These are phyloP conservation scores for Eucalyptus shirleyi DNA, from an alignment of 345 rosid genomes.

Conservation along the genomic window DNA sequence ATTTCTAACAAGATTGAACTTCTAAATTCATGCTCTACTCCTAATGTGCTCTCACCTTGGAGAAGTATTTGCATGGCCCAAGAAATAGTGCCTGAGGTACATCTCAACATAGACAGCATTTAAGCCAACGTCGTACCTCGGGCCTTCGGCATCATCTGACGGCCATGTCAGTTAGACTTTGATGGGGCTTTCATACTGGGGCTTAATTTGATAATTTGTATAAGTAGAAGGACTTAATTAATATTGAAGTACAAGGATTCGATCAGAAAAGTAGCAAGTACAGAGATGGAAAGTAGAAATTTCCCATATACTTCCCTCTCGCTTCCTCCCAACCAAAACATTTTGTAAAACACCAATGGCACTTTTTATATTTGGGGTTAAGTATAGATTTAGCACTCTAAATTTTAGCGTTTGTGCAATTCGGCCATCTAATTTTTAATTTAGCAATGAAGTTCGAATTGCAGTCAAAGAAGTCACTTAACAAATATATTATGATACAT, in stretches of 20 bases:
- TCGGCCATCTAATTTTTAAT: not conserved
- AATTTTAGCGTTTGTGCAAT: not conserved
- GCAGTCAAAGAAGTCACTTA: not conserved
- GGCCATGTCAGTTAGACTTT: not conserved
- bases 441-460: not conserved
- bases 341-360: not conserved
- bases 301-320: not conserved
- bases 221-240: not conserved
- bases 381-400: not conserved
- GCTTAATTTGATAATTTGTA: not conserved
- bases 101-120: not conserved
- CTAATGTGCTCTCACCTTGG: not conserved
- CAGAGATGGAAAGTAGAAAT: not conserved
- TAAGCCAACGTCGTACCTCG: not conserved
- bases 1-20: not conserved
- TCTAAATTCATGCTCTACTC: not conserved
- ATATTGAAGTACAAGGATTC: not conserved
- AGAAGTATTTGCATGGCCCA: not conserved
- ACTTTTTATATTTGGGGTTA: not conserved
- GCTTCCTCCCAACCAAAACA: not conserved
- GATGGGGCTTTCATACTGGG: not conserved
- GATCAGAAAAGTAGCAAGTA: not conserved
- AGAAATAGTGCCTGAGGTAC: not conserved
- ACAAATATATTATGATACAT: not conserved
- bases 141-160: not conserved